These are phyloP conservation scores for Drosera capensis DNA, from an alignment of 148 eudicot genomes.

Conservation along the genomic window DNA sequence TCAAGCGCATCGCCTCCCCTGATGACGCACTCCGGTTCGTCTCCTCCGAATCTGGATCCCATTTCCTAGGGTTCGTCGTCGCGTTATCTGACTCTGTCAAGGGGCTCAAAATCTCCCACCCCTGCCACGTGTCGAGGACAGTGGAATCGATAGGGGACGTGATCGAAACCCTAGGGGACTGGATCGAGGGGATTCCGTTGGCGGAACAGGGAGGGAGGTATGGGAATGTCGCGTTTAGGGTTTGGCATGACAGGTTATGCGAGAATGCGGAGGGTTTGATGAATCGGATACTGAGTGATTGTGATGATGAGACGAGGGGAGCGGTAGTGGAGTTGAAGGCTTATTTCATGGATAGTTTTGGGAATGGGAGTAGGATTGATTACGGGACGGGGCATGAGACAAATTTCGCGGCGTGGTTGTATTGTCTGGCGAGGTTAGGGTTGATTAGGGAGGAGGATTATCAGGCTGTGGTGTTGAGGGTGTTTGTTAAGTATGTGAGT, in stretches of 20 bases:
- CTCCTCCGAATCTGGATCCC: constrained; percentile 22
- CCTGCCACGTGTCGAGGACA: constrained; percentile 28
- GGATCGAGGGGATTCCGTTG: constrained; percentile 56
- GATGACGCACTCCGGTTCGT: constrained; percentile 40
- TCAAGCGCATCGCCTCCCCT: constrained; percentile 40
- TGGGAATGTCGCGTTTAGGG: constrained; percentile 50
- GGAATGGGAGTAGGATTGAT: constrained; percentile 60
- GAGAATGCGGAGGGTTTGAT: constrained; percentile 26
- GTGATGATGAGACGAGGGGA: constrained; percentile 12
- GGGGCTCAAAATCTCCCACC: constrained; percentile 50
- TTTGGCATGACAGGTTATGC: constrained; percentile 45
- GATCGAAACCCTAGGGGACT: constrained; percentile 20
- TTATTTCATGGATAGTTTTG: constrained; percentile 70
- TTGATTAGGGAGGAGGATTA: constrained; percentile 65
- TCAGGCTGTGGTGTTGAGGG: constrained; percentile 62
- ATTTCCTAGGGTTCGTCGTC: constrained; percentile 69
- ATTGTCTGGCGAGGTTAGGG: constrained; percentile 60
- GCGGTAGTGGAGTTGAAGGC: constrained; percentile 43
- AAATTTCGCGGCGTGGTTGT: constrained; percentile 86
- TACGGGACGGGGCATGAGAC: constrained; percentile 93
- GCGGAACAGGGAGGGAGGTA: constrained; percentile 38
- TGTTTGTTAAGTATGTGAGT: constrained; percentile 64
- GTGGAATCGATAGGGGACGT: constrained; percentile 16
- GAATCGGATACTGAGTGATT: constrained; percentile 17
- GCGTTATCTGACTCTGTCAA: constrained; percentile 46